Base-by-base conservation (phyloP, 441 rosid genomes). In the Populus trichocarpa region DNA sequence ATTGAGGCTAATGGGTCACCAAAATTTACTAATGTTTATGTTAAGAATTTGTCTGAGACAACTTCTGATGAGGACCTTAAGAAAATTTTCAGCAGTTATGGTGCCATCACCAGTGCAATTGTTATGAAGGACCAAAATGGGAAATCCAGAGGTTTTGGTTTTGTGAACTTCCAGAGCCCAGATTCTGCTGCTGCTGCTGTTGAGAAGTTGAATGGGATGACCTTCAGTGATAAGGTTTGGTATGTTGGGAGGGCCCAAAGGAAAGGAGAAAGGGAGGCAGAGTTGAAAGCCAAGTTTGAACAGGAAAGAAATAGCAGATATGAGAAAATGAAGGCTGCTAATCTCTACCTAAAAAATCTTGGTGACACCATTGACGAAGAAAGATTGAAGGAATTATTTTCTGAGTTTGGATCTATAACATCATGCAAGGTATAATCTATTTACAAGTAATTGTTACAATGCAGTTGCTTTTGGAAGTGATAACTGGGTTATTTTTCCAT, bases 241-340 rank as follows among this genome's bases (percentile, higher is more conserved):
- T 93, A 82, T 78, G 97, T 91, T 33, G 97, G 94, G 0, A 91
- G 84, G 85, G 97, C 97, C 4, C 97, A 90, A 75, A 91, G 85
- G 79, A 91, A 90, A 85, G 70, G 83, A 3, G 96, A 92, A 77
- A 88, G 94, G 81, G 94, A 90, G 70, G 85, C 86, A 8, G 94
- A 89, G 80, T 67, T 90, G 86, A 92, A 83, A 83, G 85, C 85
- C 10, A 90, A 85, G 85, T 89, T 90, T 80, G 94, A 92, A 81
- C 86, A 81, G 71, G 93, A 90, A 79, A 88, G 87, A 80, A 36
- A 82, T 4, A 84, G 83, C n/a, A 64, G 88, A 82, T 85, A 80
- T 66, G 93, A 90, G 83, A 89, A 89, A 74, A 38, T 88, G 40
- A 88, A 86, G 80, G 93, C 88, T 67, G 88, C 93, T 8, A 91